Conservation (phyloP, 2,329 filamentous ascomycete species). For the Fusarium neocosmosporiellum region DNA sequence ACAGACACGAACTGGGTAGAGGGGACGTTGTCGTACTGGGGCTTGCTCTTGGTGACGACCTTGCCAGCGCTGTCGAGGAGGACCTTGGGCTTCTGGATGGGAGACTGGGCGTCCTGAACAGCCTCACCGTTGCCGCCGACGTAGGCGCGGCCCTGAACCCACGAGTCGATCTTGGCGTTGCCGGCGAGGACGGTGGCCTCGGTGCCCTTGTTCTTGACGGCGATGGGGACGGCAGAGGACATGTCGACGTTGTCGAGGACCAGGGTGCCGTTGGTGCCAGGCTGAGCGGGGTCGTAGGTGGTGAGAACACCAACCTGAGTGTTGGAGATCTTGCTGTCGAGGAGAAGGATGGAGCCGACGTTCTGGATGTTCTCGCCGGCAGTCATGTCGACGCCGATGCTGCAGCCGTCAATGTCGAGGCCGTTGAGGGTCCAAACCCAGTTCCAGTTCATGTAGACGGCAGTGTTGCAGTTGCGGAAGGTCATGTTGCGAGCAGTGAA, state of each 20-base stretch:
- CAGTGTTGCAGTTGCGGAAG: slow-evolving; percentile 85
- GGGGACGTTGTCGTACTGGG: slow-evolving; percentile 80
- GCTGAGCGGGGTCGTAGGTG: slow-evolving; percentile 72
- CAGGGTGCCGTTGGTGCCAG: slow-evolving; percentile 80
- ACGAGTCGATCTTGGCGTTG: slow-evolving; percentile 75
- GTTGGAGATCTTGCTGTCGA: slow-evolving; percentile 83
- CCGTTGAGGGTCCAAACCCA: slow-evolving; percentile 88
- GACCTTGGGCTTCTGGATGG: slow-evolving; percentile 70
- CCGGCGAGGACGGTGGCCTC: slow-evolving; percentile 73
- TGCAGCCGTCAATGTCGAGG: slow-evolving; percentile 77
- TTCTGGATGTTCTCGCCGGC: slow-evolving; percentile 73
- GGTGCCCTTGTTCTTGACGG: slow-evolving; percentile 70
- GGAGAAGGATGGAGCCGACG: slow-evolving; percentile 81
- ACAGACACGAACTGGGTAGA: slow-evolving; percentile 83
- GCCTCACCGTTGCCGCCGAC: slow-evolving; percentile 58
- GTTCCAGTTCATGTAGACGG: slow-evolving; percentile 92
- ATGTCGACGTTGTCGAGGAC: slow-evolving; percentile 94
- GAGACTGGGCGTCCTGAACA: slow-evolving; percentile 68
- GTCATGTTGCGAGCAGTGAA: slow-evolving; percentile 86
- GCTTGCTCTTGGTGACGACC: slow-evolving; percentile 87
- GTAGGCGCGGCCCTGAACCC: slow-evolving; percentile 84
- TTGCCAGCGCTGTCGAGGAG: slow-evolving; percentile 74
- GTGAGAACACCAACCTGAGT: slow-evolving; percentile 82
- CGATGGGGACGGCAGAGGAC: slow-evolving; percentile 70
- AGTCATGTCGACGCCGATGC: slow-evolving; percentile 83